Conservation (phyloP, 2,329 filamentous ascomycete species). For the Colletotrichum horii region DNA sequence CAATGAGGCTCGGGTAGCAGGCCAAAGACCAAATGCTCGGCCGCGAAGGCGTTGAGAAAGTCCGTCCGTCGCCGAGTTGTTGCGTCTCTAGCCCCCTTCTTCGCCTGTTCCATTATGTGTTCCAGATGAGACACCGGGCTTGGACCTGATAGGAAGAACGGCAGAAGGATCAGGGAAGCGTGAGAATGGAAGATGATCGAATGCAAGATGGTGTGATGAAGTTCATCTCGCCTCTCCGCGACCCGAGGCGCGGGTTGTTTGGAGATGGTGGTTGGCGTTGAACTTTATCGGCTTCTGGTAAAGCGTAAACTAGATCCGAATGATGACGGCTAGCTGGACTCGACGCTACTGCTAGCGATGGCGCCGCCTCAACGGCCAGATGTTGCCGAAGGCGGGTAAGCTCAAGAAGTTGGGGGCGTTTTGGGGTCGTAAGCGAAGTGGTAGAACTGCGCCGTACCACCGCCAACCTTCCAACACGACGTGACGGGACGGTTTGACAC, state of each 20-base stretch:
- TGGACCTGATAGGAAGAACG: background rate
- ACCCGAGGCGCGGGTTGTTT: background rate
- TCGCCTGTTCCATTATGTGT: constrained; percentile 1
- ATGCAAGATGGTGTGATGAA: background rate
- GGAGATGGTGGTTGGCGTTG: background rate
- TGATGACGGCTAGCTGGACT: background rate
- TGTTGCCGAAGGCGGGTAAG: background rate
- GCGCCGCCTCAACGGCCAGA: background rate
- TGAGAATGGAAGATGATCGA: background rate
- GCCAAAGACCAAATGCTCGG: background rate
- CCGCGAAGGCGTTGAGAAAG: background rate
- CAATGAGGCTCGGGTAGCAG: background rate
- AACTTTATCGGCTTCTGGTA: background rate
- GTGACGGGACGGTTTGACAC: background rate
- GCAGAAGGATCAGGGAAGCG: background rate
- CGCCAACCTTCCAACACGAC: background rate
- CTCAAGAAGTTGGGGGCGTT: background rate
- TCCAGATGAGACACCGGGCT: background rate
- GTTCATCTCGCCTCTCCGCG: background rate
- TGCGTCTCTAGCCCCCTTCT: background rate
- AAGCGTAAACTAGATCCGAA: background rate
- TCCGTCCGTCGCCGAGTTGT: background rate
- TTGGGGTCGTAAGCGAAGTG: background rate
- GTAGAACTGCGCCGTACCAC: background rate
- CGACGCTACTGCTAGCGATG: background rate